phyloP scores from a whole-genome alignment of 768 basidiomycete genomes.

The Tephrocybe sp. region DNA sequence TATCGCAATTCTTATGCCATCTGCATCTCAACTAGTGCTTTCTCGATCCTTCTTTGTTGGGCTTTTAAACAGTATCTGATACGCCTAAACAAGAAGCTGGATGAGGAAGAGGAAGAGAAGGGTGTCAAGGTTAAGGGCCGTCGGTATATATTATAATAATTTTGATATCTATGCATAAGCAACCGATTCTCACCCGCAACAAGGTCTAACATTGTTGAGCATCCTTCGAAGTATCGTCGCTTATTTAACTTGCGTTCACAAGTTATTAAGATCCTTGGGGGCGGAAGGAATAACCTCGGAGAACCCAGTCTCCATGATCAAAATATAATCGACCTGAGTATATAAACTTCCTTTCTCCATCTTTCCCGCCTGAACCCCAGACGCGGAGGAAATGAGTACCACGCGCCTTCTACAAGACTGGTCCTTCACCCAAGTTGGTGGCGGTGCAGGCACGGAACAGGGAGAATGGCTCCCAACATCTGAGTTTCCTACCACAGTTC shows the following conservation, averaged over 20 bases:
- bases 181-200: too few species aligned
- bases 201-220: too few species aligned
- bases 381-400: conserved; percentile 6
- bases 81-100: conserved; percentile 36
- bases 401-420: conserved; percentile 41
- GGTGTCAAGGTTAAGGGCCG: conserved; percentile 32
- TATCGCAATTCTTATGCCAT: conserved; percentile 73
- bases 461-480: conserved; percentile 67
- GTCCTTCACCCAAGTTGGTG: conserved; percentile 67
- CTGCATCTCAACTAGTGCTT: conserved; percentile 56
- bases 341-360: conserved; percentile 4
- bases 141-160: conserved; percentile 43
- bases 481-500: conserved; percentile 80
- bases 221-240: too few species aligned
- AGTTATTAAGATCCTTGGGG: too few species aligned
- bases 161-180: too few species aligned
- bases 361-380: background rate
- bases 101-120: conserved; percentile 33
- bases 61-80: conserved; percentile 45
- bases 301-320: conserved; percentile 1
- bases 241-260: too few species aligned
- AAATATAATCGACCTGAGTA: background rate
- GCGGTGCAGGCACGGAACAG: conserved; percentile 52
- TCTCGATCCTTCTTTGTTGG: conserved; percentile 48
- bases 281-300: conserved; percentile 27